These are phyloP conservation scores for Agapanthus africanus DNA, from an alignment of 106 monocot genomes.

Conservation along the genomic window DNA sequence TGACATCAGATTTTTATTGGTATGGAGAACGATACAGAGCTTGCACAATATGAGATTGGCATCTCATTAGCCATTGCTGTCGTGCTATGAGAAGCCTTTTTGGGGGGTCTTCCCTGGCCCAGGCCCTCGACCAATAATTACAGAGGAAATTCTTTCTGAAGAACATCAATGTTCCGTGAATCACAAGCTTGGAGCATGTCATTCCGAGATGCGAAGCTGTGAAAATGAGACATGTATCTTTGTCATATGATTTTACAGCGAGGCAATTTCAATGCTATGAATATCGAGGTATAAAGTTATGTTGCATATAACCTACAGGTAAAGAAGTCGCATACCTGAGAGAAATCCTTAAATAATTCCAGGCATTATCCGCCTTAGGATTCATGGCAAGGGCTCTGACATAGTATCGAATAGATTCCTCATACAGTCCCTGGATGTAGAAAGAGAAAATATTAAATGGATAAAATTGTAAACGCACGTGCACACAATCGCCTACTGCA, in stretches of 20 bases:
- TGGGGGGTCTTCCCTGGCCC: too few relatives aligned
- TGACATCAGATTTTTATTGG: too few relatives aligned
- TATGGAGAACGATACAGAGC: too few relatives aligned
- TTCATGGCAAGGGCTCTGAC: conserved; percentile 95
- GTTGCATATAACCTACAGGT: neutral
- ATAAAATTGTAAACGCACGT: too few relatives aligned
- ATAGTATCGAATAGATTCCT: conserved; percentile 86
- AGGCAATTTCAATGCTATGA: neutral
- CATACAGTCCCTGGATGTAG: conserved; percentile 60
- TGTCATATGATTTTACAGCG: neutral
- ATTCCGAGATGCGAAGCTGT: conserved; percentile 71
- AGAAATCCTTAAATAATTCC: conserved; percentile 91
- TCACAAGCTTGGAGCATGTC: conserved; percentile 88
- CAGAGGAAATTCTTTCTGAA: conserved; percentile 92
- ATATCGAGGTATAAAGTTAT: neutral
- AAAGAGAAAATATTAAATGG: neutral
- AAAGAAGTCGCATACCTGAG: conserved; percentile 49
- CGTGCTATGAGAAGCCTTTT: too few relatives aligned
- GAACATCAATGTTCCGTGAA: conserved; percentile 69
- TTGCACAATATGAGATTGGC: too few relatives aligned
- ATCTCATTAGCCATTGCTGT: too few relatives aligned
- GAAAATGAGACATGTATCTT: too few relatives aligned
- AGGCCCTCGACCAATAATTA: too few relatives aligned
- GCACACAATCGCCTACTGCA: too few relatives aligned
- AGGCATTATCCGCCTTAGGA: conserved; percentile 96